A percentile compares a stretch with the other conserved stretches of the same genome.
These are phyloP conservation scores for Skeletonema tropicum DNA, from an alignment of 108 stramenopile species.

Conservation along the genomic window DNA sequence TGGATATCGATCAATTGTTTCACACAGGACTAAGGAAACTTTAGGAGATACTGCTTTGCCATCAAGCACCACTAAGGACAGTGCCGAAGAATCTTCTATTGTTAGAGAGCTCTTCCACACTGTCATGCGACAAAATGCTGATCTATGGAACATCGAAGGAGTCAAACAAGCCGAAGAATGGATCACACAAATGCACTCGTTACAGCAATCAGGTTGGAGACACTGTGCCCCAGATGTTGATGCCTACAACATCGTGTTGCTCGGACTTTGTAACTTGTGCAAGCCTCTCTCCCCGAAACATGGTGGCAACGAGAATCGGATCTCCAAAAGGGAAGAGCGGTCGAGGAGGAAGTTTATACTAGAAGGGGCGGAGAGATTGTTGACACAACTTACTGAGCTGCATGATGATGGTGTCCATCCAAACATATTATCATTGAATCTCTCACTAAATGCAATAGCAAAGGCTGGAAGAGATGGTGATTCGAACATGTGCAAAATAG, in stretches of 20 bases:
- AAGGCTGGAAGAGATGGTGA: conserved; percentile 27
- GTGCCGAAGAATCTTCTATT: conserved; percentile 7
- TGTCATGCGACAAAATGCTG: conserved; percentile 42
- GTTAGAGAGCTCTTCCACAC: conserved; percentile 37
- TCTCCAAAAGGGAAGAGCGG: background rate
- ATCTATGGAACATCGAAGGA: conserved; percentile 20
- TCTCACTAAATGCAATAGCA: conserved; percentile 32
- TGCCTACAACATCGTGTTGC: conserved; percentile 41
- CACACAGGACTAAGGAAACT: background rate
- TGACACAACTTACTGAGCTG: conserved; percentile 18
- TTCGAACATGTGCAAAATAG: conserved; percentile 15
- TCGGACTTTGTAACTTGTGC: conserved; percentile 36
- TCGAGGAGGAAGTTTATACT: conserved; percentile 16
- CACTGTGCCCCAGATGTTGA: conserved; percentile 32
- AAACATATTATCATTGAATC: conserved; percentile 41
- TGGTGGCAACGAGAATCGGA: background rate
- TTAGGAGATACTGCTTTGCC: background rate
- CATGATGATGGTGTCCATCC: conserved; percentile 4
- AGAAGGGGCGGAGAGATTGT: conserved; percentile 26
- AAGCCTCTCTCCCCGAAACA: conserved; percentile 1
- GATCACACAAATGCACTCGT: conserved; percentile 32
- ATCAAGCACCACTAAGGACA: background rate
- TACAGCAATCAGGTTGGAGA: conserved; percentile 10
- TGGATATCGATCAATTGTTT: conserved; percentile 42
- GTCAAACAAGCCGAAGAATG: conserved; percentile 30